Base-by-base conservation (phyloP, 2,329 filamentous ascomycete species). In the Byssochlamys sp. region DNA sequence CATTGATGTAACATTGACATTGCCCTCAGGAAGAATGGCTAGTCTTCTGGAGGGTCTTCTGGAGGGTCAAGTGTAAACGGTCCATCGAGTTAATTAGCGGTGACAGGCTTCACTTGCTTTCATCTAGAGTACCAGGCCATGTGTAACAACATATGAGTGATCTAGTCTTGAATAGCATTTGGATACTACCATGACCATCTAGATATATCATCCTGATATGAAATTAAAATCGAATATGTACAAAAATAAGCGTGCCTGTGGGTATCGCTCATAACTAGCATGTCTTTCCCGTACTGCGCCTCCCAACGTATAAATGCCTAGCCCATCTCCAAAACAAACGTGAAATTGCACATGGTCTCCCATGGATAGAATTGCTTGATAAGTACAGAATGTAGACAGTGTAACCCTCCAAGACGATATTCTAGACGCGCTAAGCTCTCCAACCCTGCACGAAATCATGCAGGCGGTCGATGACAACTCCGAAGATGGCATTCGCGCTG, bases 381-480 rank as follows among this genome's bases (percentile, higher is more conserved):
- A 45, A 45, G n/a, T 19, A 19, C n/a, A 19, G 39, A 45, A 45
- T 6, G 19, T 19, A 45, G 39, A 19, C n/a, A 24, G n/a, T 11
- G 31, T 11, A 33, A 12, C 14, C 14, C 4, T 33, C 31, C 31
- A 33, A 33, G 14, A 33, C 31, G 14, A 33, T 0, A 12, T 33
- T 11, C 14, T n/a, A 19, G 28, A 52, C 2, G 12, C 26, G 26
- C 19, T 67, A 90, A n/a, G 87, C 86, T 71, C 89, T 83, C 78
- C 92, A 92, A 55, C 89, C 88, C 77, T 99, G 94, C 60, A 95
- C 89, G 76, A 96, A 85, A 65, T 92, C 91, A 76, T 99, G 94
- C 64, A 97, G 78, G 66, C 90, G 86, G 77, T 99, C 94, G 77
- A 99, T 96, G 45, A 97, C 88, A 3, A 95, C 90, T 0, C 91